phyloP scores from a whole-genome alignment of 495 filamentous ascomycete genomes.

The Tuber borchii region DNA sequence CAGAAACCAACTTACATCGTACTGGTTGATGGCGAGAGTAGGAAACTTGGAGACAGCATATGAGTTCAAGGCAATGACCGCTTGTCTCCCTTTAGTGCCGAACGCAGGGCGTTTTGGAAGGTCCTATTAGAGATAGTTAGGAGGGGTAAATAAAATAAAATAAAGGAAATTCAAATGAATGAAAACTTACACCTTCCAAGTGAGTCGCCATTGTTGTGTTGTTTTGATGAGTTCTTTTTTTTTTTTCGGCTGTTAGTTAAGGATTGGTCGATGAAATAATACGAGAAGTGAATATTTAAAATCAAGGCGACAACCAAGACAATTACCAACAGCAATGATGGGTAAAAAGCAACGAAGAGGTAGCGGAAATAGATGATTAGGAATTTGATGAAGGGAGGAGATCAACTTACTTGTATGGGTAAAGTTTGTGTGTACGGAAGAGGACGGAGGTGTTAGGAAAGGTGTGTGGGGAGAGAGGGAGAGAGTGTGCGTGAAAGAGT shows the following conservation, averaged over 20 bases:
- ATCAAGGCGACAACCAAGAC: slow-evolving; percentile 16
- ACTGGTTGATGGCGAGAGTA: slow-evolving; percentile 61
- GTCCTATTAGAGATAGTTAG: slow-evolving; percentile 13
- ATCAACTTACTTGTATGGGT: not conserved
- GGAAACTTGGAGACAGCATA: slow-evolving; percentile 57
- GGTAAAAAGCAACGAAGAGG: not conserved
- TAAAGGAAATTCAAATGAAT: slow-evolving; percentile 40
- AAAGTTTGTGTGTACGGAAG: not conserved
- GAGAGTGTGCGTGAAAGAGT: slow-evolving; percentile 40
- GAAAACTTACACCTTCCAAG: slow-evolving; percentile 24
- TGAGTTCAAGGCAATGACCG: slow-evolving; percentile 63
- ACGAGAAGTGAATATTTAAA: slow-evolving; percentile 3
- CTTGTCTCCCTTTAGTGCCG: slow-evolving; percentile 53
- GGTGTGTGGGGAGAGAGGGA: slow-evolving; percentile 43
- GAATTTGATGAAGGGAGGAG: not conserved
- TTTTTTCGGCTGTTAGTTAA: not conserved
- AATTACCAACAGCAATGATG: not conserved
- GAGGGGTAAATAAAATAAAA: slow-evolving; percentile 19
- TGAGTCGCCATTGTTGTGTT: slow-evolving; percentile 22
- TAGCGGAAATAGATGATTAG: slow-evolving; percentile 6
- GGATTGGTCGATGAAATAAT: slow-evolving; percentile 32
- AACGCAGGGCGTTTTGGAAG: slow-evolving; percentile 48
- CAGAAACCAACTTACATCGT: slow-evolving; percentile 61
- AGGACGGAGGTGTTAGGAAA: slow-evolving; percentile 15
- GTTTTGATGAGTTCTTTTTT: slow-evolving; percentile 8